These are phyloP conservation scores for Paraphoma sp. DNA, from an alignment of 2,329 filamentous ascomycete genomes.

Conservation along the genomic window DNA sequence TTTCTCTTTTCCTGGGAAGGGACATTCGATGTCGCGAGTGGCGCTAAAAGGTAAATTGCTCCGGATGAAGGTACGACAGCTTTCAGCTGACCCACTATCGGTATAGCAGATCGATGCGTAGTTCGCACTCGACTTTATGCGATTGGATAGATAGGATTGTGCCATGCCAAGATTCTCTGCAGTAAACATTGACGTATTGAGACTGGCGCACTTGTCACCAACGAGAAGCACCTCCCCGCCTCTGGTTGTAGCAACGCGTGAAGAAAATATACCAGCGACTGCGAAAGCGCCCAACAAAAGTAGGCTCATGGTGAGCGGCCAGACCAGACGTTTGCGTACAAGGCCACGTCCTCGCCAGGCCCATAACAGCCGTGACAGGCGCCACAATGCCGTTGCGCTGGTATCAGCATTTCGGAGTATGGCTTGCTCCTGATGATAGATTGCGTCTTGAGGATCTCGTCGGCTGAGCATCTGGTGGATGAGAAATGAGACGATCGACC, in stretches of 20 bases:
- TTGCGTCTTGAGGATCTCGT: conserved; percentile 12
- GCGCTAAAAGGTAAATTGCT: background rate
- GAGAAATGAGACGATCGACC: conserved; percentile 28
- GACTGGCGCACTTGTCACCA: background rate
- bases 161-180: background rate
- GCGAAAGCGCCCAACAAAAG: conserved; percentile 13
- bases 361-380: background rate
- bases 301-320: background rate
- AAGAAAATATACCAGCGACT: conserved; percentile 39
- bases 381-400: background rate
- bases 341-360: conserved; percentile 10
- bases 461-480: conserved; percentile 24
- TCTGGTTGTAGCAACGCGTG: conserved; percentile 33
- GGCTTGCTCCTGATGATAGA: conserved; percentile 37
- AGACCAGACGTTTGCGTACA: background rate
- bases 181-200: background rate
- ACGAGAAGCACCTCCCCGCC: conserved; percentile 36
- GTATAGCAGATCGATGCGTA: background rate
- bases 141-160: background rate
- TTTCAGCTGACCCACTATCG: background rate
- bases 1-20: background rate
- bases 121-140: background rate
- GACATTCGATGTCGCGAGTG: conserved; percentile 8
- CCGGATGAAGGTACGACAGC: background rate
- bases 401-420: conserved; percentile 32